Evolutionary conservation across 306 rosid genomes (phyloP).

Genomic region (Gynostemma pentaphyllum): DNA sequence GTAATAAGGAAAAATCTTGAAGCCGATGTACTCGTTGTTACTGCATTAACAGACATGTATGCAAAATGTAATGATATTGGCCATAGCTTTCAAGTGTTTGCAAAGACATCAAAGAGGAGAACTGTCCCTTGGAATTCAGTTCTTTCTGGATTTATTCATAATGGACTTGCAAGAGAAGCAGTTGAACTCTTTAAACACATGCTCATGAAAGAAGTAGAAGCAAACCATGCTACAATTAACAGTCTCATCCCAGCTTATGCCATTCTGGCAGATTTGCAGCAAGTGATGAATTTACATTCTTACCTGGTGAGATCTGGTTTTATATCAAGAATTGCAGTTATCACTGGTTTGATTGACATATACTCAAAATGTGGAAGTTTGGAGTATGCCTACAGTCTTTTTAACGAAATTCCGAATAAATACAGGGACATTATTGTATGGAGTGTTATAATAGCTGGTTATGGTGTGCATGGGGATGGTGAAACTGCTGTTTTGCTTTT

Average conservation of each 20-base stretch:
- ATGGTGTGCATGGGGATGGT: slow-evolving; percentile 72
- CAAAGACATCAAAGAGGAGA: slow-evolving; percentile 42
- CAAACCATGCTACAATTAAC: slow-evolving; percentile 49
- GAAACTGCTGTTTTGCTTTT: slow-evolving; percentile 58
- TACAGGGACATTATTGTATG: slow-evolving; percentile 56
- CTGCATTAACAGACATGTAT: slow-evolving; percentile 74
- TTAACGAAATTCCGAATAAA: slow-evolving; percentile 32
- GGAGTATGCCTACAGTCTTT: slow-evolving; percentile 47
- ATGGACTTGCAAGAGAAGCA: slow-evolving; percentile 53
- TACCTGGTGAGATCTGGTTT: slow-evolving; percentile 55
- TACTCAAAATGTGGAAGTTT: slow-evolving; percentile 69
- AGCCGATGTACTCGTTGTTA: slow-evolving; percentile 61
- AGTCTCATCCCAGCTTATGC: slow-evolving; percentile 76
- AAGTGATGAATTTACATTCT: slow-evolving; percentile 56
- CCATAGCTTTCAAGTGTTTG: slow-evolving; percentile 43
- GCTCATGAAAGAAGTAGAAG: slow-evolving; percentile 41
- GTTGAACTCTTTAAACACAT: slow-evolving; percentile 51
- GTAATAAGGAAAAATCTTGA: slow-evolving; percentile 53
- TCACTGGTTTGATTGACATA: slow-evolving; percentile 59
- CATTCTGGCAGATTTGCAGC: slow-evolving; percentile 57
- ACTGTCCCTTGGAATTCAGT: slow-evolving; percentile 75
- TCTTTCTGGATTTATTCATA: slow-evolving; percentile 53
- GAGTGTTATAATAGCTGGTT: slow-evolving; percentile 65
- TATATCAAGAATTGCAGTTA: slow-evolving; percentile 43
- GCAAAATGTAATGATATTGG: slow-evolving; percentile 24